These are phyloP conservation scores for Fraxinus albicans DNA, from an alignment of 305 asterid species.

Conservation along the genomic window DNA sequence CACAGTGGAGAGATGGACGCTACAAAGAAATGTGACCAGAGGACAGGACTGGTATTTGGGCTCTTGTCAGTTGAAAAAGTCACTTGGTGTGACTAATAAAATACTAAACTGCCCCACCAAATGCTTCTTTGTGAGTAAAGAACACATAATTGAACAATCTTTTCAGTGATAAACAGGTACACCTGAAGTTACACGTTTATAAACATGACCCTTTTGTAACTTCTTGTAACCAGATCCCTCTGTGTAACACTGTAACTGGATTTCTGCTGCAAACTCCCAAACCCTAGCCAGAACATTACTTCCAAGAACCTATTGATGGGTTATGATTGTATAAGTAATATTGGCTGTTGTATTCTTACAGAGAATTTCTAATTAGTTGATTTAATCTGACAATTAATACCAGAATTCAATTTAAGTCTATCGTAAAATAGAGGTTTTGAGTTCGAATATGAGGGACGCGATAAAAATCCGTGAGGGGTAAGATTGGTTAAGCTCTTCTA, in stretches of 20 bases:
- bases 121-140: neutral
- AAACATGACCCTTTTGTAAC: constrained; percentile 4
- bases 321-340: neutral
- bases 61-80: neutral
- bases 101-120: neutral
- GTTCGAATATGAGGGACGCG: too few relatives aligned
- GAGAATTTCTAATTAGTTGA: neutral
- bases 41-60: neutral
- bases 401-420: too few relatives aligned
- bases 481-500: too few relatives aligned
- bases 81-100: neutral
- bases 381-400: neutral
- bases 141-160: neutral
- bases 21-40: neutral
- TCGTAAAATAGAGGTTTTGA: too few relatives aligned
- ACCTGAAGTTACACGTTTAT: neutral
- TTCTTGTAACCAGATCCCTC: constrained; percentile 9
- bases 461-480: too few relatives aligned
- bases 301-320: neutral
- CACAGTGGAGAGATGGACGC: neutral
- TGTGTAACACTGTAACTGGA: neutral
- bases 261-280: neutral
- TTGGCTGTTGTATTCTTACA: neutral
- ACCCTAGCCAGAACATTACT: too few relatives aligned
- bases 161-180: constrained; percentile 4